Evolutionary conservation across 2,329 filamentous ascomycete genomes (phyloP).

Genomic region (Aspergillus calidoustus): DNA sequence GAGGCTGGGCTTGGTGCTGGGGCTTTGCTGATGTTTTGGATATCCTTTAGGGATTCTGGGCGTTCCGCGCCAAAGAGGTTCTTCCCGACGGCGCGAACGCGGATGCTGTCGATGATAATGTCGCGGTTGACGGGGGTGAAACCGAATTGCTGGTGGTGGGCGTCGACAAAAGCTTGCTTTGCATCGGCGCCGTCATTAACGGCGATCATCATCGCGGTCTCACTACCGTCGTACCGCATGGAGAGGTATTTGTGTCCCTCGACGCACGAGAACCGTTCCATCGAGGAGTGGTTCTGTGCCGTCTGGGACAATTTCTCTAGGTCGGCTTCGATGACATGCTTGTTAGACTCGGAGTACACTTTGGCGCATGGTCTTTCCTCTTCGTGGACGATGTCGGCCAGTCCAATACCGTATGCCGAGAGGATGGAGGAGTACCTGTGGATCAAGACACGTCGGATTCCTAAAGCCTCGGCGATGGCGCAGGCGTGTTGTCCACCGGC

Average conservation of each 20-base stretch:
- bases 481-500: conserved; percentile 92
- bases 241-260: conserved; percentile 51
- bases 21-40: too few relatives aligned
- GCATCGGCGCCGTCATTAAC: too few relatives aligned
- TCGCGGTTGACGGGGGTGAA: conserved; percentile 64
- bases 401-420: conserved; percentile 89
- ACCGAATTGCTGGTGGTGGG: too few relatives aligned
- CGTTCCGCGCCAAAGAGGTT: conserved; percentile 28
- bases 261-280: too few relatives aligned
- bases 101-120: conserved; percentile 86
- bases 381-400: conserved; percentile 77
- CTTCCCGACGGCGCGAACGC: conserved; percentile 80
- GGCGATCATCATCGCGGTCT: conserved; percentile 54
- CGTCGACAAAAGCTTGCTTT: too few relatives aligned
- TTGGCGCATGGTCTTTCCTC: conserved; percentile 73
- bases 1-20: too few relatives aligned
- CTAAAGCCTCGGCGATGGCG: conserved; percentile 82
- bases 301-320: conserved; percentile 45
- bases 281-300: too few relatives aligned
- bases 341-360: conserved; percentile 67
- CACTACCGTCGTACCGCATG: conserved; percentile 56
- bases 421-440: conserved; percentile 91
- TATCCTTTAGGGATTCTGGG: too few relatives aligned
- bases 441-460: conserved; percentile 82
- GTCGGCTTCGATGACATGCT: conserved; percentile 59